Evolutionary conservation across 2,329 filamentous ascomycete species (phyloP).

Genomic region (Lachnellula suecica): DNA sequence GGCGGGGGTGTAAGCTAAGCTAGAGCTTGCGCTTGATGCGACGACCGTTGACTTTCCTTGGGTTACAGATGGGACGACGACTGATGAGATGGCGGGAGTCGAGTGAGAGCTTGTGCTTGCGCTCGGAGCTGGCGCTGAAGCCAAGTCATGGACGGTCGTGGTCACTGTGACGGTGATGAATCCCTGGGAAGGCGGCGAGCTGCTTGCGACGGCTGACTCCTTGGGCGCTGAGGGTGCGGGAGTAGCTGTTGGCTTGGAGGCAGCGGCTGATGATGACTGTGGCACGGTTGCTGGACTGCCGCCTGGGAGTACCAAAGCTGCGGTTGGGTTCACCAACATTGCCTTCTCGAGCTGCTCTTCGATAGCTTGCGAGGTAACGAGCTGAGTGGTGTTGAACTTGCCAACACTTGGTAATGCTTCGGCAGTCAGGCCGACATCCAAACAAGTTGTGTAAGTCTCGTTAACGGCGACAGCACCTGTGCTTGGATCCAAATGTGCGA

Average conservation of each 20-base stretch:
- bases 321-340: conserved; percentile 9
- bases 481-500: conserved; percentile 60
- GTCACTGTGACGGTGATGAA: conserved; percentile 42
- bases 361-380: conserved; percentile 2
- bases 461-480: conserved; percentile 46
- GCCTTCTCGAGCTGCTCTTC: conserved; percentile 6
- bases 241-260: conserved; percentile 7
- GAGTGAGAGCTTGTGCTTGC: background rate
- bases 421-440: conserved; percentile 43
- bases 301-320: background rate
- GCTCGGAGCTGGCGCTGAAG: conserved; percentile 22
- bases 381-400: background rate
- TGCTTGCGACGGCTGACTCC: background rate
- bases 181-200: conserved; percentile 19
- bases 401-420: conserved; percentile 7
- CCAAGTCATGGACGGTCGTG: conserved; percentile 26
- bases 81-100: no score
- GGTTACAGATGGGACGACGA: background rate
- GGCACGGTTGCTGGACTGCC: background rate
- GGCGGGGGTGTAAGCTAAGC: no score
- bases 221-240: conserved; percentile 5
- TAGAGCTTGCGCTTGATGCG: no score
- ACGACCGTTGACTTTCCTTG: no score
- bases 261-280: conserved; percentile 8
- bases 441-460: conserved; percentile 60